Base-by-base conservation (phyloP, 2,329 filamentous ascomycete species). In the Fusarium heterosporum region DNA sequence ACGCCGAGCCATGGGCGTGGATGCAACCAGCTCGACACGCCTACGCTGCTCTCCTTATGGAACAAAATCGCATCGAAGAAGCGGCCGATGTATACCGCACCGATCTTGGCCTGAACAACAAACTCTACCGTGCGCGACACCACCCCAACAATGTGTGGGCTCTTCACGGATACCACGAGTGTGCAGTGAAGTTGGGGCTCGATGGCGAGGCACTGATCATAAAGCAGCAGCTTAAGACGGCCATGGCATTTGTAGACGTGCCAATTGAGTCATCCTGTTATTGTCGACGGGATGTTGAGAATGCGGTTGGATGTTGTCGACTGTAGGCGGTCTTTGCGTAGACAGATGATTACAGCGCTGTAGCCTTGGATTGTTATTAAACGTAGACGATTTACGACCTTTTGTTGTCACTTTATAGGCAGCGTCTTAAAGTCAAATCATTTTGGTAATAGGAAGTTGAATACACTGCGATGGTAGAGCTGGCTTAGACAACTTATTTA, bases 101-200 rank as follows among this genome's bases (percentile, higher is more conserved):
- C 0, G 88, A 90, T 64, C 75, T 90, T 12, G 88, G 88, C 0
- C 72, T 88, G 8, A 82, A 85, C 59, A 79, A 82, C 36, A 85
- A 82, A 4, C 75, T 92, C 8, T 87, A 89, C 2, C 81, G 90
- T 25, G 85, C 88, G 1, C 77, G 85, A 30, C 85, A 86, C 63
- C 90, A 93, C 75, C 88, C 85, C 7, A 89, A 89, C 48, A 93
- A 93, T 65, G 86, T 93, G 0, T 93, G 90, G 90, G 85, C 89
- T 22, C 75, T 93, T 62, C 87, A 91, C 71, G 90, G 90, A 0
- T 90, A 88, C 62, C 84, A 91, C 59, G 90, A 93, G 77, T 92
- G 90, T 72, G 73, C 92, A 48, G 72, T 81, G 9, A 85, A 79
- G 62, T 74, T 73, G 34, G 87, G 85, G 0, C 76, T 82, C 14